Evolutionary conservation across 1,284 basidiomycete species (phyloP), one percentile per base, ranked within the genome.

Genomic region (Trichosporon coremiiforme): DNA sequence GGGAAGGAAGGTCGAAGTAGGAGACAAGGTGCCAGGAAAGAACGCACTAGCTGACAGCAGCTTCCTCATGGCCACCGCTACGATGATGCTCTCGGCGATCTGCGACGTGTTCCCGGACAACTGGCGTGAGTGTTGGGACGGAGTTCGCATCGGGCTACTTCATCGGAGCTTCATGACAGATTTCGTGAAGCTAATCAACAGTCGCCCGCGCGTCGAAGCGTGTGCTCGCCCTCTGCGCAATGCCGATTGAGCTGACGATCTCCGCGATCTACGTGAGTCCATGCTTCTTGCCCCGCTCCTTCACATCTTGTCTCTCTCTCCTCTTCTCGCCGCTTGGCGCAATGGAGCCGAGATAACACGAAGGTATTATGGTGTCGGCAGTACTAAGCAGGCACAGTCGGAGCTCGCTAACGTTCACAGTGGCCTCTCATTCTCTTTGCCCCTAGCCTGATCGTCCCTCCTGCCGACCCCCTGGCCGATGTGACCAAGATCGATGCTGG

Each of bases 231-330:
- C 86, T 91, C 75, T 82, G 89, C 53, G 86, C 90, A 0, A 79
- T 92, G 72, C 90, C 90, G 0, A 77, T 91, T 33, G 86, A 88
- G 20, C 85, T 90, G 53, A 87, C 91, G 71, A 87, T 94, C 65
- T 87, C 90, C 2, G 82, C 84, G 35, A 89, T 93, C 68, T 93
- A 93, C 82, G 83, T 83, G 66, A 64, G 81, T 75, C 22, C 3
- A 35, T 6, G n/a, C 25, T 36, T n/a, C 53, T 45, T 7, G 25
- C 25, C 3, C 25, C 1, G 3, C 25, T 3, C 25, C 25, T 2
- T 25, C n/a, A n/a, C n/a, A n/a, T 25, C 25, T 25, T 25, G 2
- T 25, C 25, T 25, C n/a, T n/a, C n/a, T n/a, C n/a, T n/a, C n/a
- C n/a, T n/a, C n/a, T n/a, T n/a, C n/a, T n/a, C n/a, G n/a, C n/a